A percentile compares a stretch with the other conserved stretches of the same genome.
Conservation (phyloP, 2,329 filamentous ascomycete genomes). For the Colletotrichum endophyticum region DNA sequence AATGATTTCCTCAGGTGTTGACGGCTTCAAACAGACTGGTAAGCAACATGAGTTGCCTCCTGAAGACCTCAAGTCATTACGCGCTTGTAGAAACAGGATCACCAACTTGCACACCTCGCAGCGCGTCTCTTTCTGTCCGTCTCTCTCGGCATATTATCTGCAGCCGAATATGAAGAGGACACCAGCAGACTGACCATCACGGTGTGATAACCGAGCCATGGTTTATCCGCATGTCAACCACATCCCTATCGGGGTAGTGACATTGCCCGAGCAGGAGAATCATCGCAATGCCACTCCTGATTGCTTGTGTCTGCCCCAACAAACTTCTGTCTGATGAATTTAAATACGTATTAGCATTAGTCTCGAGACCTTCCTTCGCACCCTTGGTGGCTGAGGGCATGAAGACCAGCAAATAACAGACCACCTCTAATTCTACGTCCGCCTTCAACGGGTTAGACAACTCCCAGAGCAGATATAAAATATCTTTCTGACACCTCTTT, state of each 20-base stretch:
- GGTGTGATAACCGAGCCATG: fast-evolving
- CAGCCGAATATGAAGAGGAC: not conserved
- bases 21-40: no score
- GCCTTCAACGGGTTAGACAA: not conserved
- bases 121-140: not conserved
- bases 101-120: fast-evolving
- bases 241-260: fast-evolving
- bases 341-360: fast-evolving
- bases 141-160: fast-evolving
- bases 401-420: not conserved
- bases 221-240: fast-evolving
- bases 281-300: not conserved
- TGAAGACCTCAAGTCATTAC: fast-evolving
- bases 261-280: no score
- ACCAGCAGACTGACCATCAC: fast-evolving
- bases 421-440: fast-evolving
- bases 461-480: not conserved
- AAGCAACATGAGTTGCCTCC: fast-evolving
- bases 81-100: not conserved
- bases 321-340: not conserved
- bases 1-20: no score
- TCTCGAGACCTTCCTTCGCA: fast-evolving
- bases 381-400: fast-evolving
- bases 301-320: not conserved
- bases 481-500: fast-evolving